Base-by-base conservation (phyloP, 768 basidiomycete genomes). In the Boletus huronensis region DNA sequence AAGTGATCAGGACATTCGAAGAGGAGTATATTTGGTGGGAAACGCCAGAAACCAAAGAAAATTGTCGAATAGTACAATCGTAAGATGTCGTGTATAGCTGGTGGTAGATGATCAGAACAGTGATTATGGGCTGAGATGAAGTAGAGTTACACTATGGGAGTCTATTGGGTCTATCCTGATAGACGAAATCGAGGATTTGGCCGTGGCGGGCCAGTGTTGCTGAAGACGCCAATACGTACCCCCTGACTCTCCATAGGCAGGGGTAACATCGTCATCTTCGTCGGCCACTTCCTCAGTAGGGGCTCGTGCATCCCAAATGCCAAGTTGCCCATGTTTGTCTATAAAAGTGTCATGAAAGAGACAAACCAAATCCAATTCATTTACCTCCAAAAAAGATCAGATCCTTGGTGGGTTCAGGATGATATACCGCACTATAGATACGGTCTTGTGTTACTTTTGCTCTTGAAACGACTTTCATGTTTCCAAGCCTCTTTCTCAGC, bases 301-400 rank as follows among this genome's bases (percentile, higher is more conserved):
- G 2, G 91, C 89, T 57, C 81, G 80, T 10, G 91, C 85, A 70
- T 93, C 91, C 91, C 91, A 93, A 34, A 93, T 85, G 3, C 90
- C 91, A 38, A 93, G 73, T 62, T 85, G 81, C 0, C 91, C 91
- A 59, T 89, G 83, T 63, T 92, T 93, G 63, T 93, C 91, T 91
- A 43, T 48, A n/a, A 28, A 40, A n/a, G 10, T 17, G 34, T 51
- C 34, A 62, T 29, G 54, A 42, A 25, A 39, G 34, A 40, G n/a
- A 29, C 28, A 40, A 36, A 31, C 10, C 5, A 31, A 34, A 35
- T 0, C 3, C 5, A 21, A 42, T 9, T 14, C 2, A 52, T 63
- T 56, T 54, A 87, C 89, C 89, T 68, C 91, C 91, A 66, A 93
- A 90, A 66, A 93, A 92, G n/a, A 93, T 79, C 13, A 93, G 68